These are phyloP conservation scores for Pseudogymnoascus sp. DNA, from an alignment of 2,329 filamentous ascomycete species.

Conservation along the genomic window DNA sequence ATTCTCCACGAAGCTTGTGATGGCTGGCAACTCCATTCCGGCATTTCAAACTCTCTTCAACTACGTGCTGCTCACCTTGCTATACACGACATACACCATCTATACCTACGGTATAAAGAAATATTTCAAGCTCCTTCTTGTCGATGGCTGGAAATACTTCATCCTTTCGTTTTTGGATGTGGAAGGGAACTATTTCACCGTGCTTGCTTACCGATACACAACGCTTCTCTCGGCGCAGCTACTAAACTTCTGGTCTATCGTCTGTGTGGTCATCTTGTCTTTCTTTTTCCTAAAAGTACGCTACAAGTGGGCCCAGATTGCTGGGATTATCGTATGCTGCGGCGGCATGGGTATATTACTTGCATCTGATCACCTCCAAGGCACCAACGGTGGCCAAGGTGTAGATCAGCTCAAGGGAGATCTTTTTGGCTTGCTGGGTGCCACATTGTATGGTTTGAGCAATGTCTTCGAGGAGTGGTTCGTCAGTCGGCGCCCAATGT, in stretches of 20 bases:
- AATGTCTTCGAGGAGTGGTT: slow-evolving; percentile 96
- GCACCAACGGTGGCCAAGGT: slow-evolving; percentile 60
- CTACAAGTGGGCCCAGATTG: slow-evolving; percentile 79
- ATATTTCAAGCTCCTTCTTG: slow-evolving; percentile 56
- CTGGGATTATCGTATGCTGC: slow-evolving; percentile 83
- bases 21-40: slow-evolving; percentile 69
- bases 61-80: slow-evolving; percentile 73
- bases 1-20: slow-evolving; percentile 67
- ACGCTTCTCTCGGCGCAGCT: slow-evolving; percentile 89
- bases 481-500: slow-evolving; percentile 76
- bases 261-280: slow-evolving; percentile 80
- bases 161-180: slow-evolving; percentile 91
- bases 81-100: slow-evolving; percentile 76
- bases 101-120: slow-evolving; percentile 70
- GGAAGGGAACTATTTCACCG: slow-evolving; percentile 95
- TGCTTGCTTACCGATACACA: slow-evolving; percentile 86
- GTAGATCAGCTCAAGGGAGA: slow-evolving; percentile 82
- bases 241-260: slow-evolving; percentile 98
- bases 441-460: slow-evolving; percentile 81
- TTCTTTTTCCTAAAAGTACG: slow-evolving; percentile 78
- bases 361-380: slow-evolving; percentile 77
- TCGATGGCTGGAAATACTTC: slow-evolving; percentile 87
- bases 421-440: slow-evolving; percentile 81
- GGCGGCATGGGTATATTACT: slow-evolving; percentile 84
- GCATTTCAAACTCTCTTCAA: slow-evolving; percentile 96